Conservation (phyloP, 2,329 filamentous ascomycete genomes). For the Colletotrichum sp. region DNA sequence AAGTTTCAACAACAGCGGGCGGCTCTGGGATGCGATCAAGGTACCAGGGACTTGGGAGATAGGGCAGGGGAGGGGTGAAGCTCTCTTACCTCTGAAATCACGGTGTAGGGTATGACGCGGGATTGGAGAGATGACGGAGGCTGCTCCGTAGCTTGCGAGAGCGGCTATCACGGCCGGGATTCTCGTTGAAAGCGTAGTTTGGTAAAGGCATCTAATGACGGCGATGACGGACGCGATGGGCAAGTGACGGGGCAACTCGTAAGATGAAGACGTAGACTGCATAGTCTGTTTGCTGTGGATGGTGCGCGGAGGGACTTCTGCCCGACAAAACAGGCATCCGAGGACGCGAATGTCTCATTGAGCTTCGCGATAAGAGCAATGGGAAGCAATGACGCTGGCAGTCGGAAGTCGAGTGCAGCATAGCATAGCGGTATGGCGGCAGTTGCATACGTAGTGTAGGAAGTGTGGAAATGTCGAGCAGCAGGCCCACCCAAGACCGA, state of each 20-base stretch:
- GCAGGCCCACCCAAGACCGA: conserved; percentile 14
- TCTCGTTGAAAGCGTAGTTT: neutral
- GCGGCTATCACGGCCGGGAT: neutral
- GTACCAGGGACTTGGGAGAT: conserved; percentile 2
- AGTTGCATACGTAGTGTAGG: conserved; percentile 1
- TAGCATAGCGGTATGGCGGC: conserved; percentile 3
- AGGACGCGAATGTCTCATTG: neutral
- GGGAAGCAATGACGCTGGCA: neutral
- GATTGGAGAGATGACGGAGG: neutral
- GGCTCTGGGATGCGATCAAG: neutral
- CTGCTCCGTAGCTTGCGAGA: neutral
- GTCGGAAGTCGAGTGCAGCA: neutral
- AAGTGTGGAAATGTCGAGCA: conserved; percentile 7
- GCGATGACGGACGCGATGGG: neutral
- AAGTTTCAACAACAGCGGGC: conserved; percentile 6
- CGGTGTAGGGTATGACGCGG: neutral
- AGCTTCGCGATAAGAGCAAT: neutral
- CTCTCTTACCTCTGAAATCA: neutral
- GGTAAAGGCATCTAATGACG: neutral
- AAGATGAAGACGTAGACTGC: neutral
- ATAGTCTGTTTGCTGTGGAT: neutral
- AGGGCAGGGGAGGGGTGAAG: conserved; percentile 1
- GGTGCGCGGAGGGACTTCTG: neutral
- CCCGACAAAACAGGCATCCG: conserved; percentile 5
- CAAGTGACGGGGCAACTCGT: neutral